A percentile compares a stretch with the other conserved stretches of the same genome.
These are phyloP conservation scores for Raphanus raphanistrum DNA, from an alignment of 345 rosid genomes.

Conservation along the genomic window DNA sequence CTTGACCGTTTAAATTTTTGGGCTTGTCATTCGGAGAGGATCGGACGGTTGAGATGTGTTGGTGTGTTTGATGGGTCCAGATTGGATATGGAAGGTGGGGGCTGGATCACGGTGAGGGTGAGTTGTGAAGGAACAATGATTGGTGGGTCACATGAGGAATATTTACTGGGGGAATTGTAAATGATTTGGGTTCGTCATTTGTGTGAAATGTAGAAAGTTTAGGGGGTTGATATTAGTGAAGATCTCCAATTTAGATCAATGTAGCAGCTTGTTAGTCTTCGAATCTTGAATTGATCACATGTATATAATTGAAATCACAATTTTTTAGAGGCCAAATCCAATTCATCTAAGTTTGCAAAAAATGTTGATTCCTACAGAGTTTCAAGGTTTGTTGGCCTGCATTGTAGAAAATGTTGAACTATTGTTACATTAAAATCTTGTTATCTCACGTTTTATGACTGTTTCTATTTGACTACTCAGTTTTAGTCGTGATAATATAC, in stretches of 20 bases:
- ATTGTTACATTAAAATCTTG: not conserved
- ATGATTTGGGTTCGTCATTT: slow-evolving; percentile 21
- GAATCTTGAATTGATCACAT: slow-evolving; percentile 24
- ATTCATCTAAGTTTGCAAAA: not conserved
- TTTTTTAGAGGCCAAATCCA: slow-evolving; percentile 2
- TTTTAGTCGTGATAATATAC: slow-evolving; percentile 1
- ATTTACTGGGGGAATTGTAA: slow-evolving; percentile 10
- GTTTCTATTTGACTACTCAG: slow-evolving; percentile 25
- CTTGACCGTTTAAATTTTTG: slow-evolving; percentile 9
- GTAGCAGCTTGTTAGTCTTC: slow-evolving; percentile 21
- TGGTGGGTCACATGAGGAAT: slow-evolving; percentile 27
- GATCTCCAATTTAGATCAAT: slow-evolving; percentile 24
- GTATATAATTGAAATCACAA: slow-evolving; percentile 12
- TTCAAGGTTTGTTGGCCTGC: slow-evolving; percentile 38
- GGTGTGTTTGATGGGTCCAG: slow-evolving; percentile 36
- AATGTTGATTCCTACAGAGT: not conserved
- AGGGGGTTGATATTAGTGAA: slow-evolving; percentile 35
- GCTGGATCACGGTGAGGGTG: slow-evolving; percentile 61
- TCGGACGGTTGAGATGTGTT: slow-evolving; percentile 45
- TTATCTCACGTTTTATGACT: not conserved
- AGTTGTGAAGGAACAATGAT: slow-evolving; percentile 40
- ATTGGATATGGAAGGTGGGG: slow-evolving; percentile 49
- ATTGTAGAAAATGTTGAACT: slow-evolving; percentile 13
- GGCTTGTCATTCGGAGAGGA: slow-evolving; percentile 43
- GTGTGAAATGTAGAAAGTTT: slow-evolving; percentile 17